Base-by-base conservation (phyloP, 2,329 filamentous ascomycete species). In the Xylaria sp. region DNA sequence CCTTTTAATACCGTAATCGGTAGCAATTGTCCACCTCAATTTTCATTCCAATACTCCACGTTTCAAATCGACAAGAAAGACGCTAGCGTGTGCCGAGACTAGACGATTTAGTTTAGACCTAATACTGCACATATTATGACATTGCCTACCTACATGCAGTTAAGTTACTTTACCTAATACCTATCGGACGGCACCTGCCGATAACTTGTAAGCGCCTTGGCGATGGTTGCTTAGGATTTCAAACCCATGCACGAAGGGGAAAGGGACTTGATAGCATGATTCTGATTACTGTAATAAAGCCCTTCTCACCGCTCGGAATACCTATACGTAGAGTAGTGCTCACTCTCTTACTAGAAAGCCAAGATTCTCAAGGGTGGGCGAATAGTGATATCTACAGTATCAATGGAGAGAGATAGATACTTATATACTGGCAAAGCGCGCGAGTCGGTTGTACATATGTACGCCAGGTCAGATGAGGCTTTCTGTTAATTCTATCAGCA, bases 231-330 rank as follows among this genome's bases (percentile, higher is more conserved):
- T 62, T 55, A 56, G 66, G 20, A 54, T 36, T 60, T 18, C 18
- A 36, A 28, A 51, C 61, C 31, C 54, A 51, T 58, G 58, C 33
- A 28, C 41, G 61, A 52, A 51, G 8, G 10, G 4, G 39, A 65
- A 52, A 51, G 8, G 10, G 3, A 6, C 18, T 57, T 18, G 23
- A 58, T 66, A 65, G 43, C 25, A 33, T 48, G 62, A 62, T n/a
- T 62, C 6, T 66, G 66, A 68, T 68, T 68, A 68, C 66, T 68
- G 62, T 68, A 68, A 62, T 46, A 3, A n/a, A 15, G 46, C 10
- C 28, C 28, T 20, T 39, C 49, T 64, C 31, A 23, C 52, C 23
- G 31, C 23, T 12, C 20, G 20, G 13, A 28, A 28, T 28, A 5
- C 28, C 28, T 28, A 28, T 28, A 28, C 28, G 28, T 28, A 28